Conservation (phyloP, 139 green algal genomes). For the Coelastrella sp. region DNA sequence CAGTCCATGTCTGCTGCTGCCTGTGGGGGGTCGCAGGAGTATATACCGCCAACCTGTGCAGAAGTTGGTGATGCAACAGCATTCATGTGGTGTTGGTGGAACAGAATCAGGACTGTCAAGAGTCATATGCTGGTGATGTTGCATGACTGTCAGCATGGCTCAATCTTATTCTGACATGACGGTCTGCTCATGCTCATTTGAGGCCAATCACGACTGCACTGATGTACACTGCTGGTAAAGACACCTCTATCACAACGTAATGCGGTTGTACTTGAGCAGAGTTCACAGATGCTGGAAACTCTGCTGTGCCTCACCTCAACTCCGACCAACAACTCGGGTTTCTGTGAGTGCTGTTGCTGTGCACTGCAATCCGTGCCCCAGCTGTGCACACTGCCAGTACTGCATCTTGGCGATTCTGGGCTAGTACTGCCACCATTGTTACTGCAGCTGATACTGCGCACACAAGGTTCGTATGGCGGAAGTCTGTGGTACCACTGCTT, state of each 20-base stretch:
- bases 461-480: conserved; percentile 23
- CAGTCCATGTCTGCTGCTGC: background rate
- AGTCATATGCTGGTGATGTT: background rate
- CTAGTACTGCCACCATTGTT: background rate
- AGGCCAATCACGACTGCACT: too few relatives aligned
- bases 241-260: too few relatives aligned
- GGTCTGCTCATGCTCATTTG: too few relatives aligned
- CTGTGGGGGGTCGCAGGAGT: background rate
- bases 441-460: conserved; percentile 32
- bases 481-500: conserved; percentile 7
- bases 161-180: too few relatives aligned
- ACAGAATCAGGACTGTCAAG: background rate
- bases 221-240: too few relatives aligned
- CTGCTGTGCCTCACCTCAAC: conserved; percentile 10
- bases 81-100: background rate
- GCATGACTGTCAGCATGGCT: background rate
- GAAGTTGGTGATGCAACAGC: background rate
- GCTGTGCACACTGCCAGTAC: background rate
- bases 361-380: background rate
- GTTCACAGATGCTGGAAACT: too few relatives aligned
- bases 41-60: conserved; percentile 12
- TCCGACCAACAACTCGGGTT: conserved; percentile 16
- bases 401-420: background rate
- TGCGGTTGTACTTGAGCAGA: too few relatives aligned
- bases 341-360: background rate